A percentile compares a stretch with the other conserved stretches of the same genome.
phyloP scores from a whole-genome alignment of 306 rosid genomes.

The Rubus parviflorus region DNA sequence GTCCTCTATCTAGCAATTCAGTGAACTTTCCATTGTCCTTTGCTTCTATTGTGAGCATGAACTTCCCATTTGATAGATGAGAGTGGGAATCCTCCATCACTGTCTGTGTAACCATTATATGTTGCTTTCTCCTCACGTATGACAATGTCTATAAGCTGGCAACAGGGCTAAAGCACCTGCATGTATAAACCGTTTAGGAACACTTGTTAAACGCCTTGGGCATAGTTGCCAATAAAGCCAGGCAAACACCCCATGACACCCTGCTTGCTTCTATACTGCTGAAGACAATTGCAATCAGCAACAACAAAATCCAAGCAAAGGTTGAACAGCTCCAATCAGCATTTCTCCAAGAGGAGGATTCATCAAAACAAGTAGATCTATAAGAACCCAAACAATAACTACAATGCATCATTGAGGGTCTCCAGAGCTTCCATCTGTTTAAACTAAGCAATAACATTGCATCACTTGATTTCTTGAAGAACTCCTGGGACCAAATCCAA shows the following conservation, averaged over 20 bases:
- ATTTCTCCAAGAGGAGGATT: conserved; percentile 52
- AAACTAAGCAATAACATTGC: conserved; percentile 47
- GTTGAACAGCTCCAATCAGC: conserved; percentile 82
- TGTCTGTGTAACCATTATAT: conserved; percentile 27
- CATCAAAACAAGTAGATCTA: conserved; percentile 64
- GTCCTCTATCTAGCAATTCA: conserved; percentile 47
- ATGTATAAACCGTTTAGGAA: conserved; percentile 53
- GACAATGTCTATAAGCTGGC: conserved; percentile 43
- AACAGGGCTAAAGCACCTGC: conserved; percentile 66
- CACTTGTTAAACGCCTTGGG: conserved; percentile 46
- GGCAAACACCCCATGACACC: conserved; percentile 58
- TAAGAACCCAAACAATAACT: conserved; percentile 55
- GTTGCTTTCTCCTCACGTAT: conserved; percentile 32
- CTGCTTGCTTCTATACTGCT: conserved; percentile 75
- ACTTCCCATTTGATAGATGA: conserved; percentile 31
- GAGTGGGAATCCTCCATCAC: conserved; percentile 5
- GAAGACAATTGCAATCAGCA: conserved; percentile 78
- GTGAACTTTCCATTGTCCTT: conserved; percentile 12
- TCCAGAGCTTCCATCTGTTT: conserved; percentile 64
- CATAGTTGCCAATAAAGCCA: conserved; percentile 73
- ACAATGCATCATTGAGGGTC: conserved; percentile 53
- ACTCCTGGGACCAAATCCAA: conserved; percentile 72
- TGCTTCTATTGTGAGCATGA: conserved; percentile 38
- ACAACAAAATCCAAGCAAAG: conserved; percentile 57
- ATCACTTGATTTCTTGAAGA: conserved; percentile 71